phyloP scores from a whole-genome alignment of 257 asterid genomes.

The Eucommia ulmoides region DNA sequence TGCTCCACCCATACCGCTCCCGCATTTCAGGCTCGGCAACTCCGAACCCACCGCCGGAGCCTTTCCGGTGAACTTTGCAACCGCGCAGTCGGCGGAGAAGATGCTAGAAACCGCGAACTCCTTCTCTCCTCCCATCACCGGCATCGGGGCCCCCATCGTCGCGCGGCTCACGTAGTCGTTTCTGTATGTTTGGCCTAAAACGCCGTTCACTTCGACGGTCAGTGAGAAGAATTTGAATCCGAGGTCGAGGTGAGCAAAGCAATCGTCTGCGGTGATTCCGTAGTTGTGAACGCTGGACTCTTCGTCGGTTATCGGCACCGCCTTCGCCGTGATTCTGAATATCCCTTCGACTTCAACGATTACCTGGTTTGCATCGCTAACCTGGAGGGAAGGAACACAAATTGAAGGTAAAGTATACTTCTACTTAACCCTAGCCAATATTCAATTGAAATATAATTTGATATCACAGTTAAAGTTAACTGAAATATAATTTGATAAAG shows the following conservation, averaged over 20 bases:
- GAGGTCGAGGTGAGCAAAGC: constrained; percentile 59
- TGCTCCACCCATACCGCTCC: constrained; percentile 26
- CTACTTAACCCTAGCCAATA: too few species aligned
- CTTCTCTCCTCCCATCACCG: constrained; percentile 51
- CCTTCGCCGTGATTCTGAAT: constrained; percentile 32
- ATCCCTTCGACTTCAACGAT: constrained; percentile 21
- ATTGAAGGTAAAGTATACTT: too few species aligned
- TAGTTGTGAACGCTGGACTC: constrained; percentile 42
- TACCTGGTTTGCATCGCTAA: constrained; percentile 27
- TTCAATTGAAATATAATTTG: too few species aligned
- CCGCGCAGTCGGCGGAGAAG: constrained; percentile 33
- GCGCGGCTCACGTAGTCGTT: constrained; percentile 34
- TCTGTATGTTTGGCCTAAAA: constrained; percentile 61
- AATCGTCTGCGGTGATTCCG: constrained; percentile 31
- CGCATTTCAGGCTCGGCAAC: constrained; percentile 32
- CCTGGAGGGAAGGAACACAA: too few species aligned
- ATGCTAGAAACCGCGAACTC: constrained; percentile 27
- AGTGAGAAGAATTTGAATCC: constrained; percentile 39
- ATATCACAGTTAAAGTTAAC: too few species aligned
- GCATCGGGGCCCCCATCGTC: constrained; percentile 40
- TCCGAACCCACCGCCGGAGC: constrained; percentile 9
- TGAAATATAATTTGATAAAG: too few species aligned
- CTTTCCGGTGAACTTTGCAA: constrained; percentile 21
- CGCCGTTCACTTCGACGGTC: constrained; percentile 28
- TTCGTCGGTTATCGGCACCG: constrained; percentile 32